Conservation (phyloP, 2,329 filamentous ascomycete species). For the Trichoderma aggressivum region DNA sequence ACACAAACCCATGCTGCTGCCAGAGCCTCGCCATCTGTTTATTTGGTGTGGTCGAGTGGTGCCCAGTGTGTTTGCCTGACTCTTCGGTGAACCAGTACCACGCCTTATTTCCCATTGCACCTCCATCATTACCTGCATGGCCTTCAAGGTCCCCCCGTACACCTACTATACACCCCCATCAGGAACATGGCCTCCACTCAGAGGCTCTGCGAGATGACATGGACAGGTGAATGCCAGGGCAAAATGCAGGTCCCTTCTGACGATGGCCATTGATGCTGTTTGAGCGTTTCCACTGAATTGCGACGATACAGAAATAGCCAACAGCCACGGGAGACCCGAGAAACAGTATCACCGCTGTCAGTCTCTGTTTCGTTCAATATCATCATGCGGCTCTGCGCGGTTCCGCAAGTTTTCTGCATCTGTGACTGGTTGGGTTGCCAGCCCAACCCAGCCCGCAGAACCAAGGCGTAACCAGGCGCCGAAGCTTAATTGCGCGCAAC, state of each 20-base stretch:
- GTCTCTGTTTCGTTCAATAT: background rate
- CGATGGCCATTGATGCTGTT: background rate
- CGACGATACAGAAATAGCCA: background rate
- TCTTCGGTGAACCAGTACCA: background rate
- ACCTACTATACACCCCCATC: background rate
- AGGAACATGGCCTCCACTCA: background rate
- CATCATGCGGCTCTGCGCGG: slow-evolving; percentile 8
- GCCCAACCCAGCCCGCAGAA: background rate
- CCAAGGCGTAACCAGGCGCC: background rate
- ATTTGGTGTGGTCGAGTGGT: background rate
- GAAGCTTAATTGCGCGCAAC: background rate
- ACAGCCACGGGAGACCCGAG: background rate
- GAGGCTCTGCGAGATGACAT: slow-evolving; percentile 10
- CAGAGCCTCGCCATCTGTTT: background rate
- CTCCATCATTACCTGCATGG: background rate
- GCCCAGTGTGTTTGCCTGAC: background rate
- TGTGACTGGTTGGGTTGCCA: background rate
- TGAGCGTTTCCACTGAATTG: background rate
- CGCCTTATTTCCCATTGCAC: background rate
- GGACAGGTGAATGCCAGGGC: background rate
- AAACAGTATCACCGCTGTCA: background rate
- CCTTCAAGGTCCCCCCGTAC: background rate
- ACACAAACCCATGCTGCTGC: background rate
- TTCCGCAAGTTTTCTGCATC: background rate
- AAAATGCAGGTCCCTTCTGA: background rate